Conservation (phyloP, 139 green algal species). For the Coelastrella sp. region DNA sequence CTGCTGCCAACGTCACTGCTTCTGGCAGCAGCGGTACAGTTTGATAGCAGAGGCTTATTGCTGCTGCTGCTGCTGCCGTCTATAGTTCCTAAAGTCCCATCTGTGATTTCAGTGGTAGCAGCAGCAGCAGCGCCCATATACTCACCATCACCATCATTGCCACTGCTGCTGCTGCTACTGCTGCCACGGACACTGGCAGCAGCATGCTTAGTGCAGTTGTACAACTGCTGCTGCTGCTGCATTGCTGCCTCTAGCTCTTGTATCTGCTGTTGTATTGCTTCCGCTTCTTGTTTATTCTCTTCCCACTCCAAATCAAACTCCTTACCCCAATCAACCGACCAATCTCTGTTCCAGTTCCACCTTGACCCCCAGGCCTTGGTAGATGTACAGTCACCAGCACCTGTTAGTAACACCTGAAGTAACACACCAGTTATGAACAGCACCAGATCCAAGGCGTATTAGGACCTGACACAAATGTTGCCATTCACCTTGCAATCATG, state of each 20-base stretch:
- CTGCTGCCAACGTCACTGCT: not conserved
- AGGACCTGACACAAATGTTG: too few relatives aligned
- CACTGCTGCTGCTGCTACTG: not conserved
- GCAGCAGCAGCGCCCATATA: not conserved
- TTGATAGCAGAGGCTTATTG: not conserved
- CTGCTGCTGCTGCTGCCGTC: not conserved
- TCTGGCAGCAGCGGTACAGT: not conserved
- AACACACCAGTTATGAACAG: too few relatives aligned
- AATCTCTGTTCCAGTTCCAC: slow-evolving; percentile 29
- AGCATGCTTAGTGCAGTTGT: not conserved
- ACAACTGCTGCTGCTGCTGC: not conserved
- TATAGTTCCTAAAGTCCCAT: slow-evolving; percentile 22
- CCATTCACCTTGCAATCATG: too few relatives aligned
- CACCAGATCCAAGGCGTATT: too few relatives aligned
- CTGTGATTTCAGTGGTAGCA: not conserved
- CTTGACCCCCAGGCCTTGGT: slow-evolving; percentile 24
- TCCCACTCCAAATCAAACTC: slow-evolving; percentile 36
- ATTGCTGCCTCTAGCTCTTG: not conserved
- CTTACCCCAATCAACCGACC: slow-evolving; percentile 36
- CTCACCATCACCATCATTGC: not conserved
- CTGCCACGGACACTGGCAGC: not conserved
- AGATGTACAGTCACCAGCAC: slow-evolving; percentile 22
- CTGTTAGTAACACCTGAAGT: not conserved
- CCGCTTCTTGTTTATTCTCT: slow-evolving; percentile 28
- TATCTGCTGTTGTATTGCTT: not conserved